phyloP scores from a whole-genome alignment of 2,329 filamentous ascomycete genomes.

The Colletotrichum lentis region DNA sequence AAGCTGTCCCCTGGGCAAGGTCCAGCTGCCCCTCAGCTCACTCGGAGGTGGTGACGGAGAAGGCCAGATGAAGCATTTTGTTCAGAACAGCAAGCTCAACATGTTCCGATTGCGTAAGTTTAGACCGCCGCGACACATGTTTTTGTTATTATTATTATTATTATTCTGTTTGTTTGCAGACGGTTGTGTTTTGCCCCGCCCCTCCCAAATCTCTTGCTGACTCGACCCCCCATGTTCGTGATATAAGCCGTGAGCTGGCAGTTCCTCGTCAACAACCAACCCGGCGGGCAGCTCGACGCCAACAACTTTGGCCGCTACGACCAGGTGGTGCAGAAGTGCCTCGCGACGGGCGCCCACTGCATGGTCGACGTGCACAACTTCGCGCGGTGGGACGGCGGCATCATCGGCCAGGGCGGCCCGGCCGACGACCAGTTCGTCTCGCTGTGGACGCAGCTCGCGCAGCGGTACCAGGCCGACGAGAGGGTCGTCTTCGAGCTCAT shows the following conservation, averaged over 20 bases:
- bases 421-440: conserved; percentile 64
- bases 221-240: too few species aligned
- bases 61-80: conserved; percentile 66
- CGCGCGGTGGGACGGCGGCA: conserved; percentile 67
- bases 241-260: conserved; percentile 63
- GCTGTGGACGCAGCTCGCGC: conserved; percentile 67
- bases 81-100: conserved; percentile 60
- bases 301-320: conserved; percentile 62
- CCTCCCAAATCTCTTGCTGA: too few species aligned
- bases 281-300: conserved; percentile 59
- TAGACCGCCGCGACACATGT: too few species aligned
- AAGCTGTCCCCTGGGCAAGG: conserved; percentile 48
- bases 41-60: conserved; percentile 50
- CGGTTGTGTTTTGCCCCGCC: too few species aligned
- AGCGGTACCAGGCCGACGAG: conserved; percentile 62
- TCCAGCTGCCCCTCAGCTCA: conserved; percentile 48
- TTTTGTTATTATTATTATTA: too few species aligned
- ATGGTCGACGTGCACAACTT: conserved; percentile 68
- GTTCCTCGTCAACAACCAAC: conserved; percentile 62
- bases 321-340: conserved; percentile 63
- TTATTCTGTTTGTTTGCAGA: too few species aligned
- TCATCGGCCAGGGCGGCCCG: conserved; percentile 73
- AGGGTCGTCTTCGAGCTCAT: conserved; percentile 71
- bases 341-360: conserved; percentile 64
- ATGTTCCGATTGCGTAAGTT: conserved; percentile 57